Conservation (phyloP, 2,329 filamentous ascomycete genomes). For the Penicillium sp. region DNA sequence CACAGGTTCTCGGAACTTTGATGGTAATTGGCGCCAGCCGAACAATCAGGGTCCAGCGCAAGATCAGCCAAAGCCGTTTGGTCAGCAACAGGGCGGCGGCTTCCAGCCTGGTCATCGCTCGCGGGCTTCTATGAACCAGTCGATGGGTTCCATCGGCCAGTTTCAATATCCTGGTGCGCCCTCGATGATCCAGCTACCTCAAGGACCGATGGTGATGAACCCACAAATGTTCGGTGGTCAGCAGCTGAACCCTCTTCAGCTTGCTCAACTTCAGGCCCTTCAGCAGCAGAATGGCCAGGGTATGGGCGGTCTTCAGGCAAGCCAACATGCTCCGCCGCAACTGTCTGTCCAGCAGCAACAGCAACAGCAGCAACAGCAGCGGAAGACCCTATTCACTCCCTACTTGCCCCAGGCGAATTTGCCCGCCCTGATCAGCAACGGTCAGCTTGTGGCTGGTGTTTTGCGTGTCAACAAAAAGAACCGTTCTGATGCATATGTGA, state of each 20-base stretch:
- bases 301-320: slow-evolving; percentile 60
- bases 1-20: slow-evolving; percentile 85
- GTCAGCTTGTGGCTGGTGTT: slow-evolving; percentile 91
- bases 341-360: slow-evolving; percentile 53
- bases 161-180: slow-evolving; percentile 88
- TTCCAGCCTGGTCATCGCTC: slow-evolving; percentile 91
- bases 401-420: slow-evolving; percentile 93
- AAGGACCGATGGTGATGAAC: slow-evolving; percentile 76
- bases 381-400: slow-evolving; percentile 97
- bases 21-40: slow-evolving; percentile 94
- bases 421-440: slow-evolving; percentile 81
- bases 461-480: slow-evolving; percentile 99
- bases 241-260: slow-evolving; percentile 78
- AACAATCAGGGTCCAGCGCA: slow-evolving; percentile 47
- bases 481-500: slow-evolving; percentile 95
- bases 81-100: slow-evolving; percentile 52
- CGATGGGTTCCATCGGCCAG: slow-evolving; percentile 71
- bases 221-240: slow-evolving; percentile 75
- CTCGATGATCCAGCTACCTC: slow-evolving; percentile 77
- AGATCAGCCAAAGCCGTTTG: slow-evolving; percentile 54
- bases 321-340: slow-evolving; percentile 65
- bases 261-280: slow-evolving; percentile 84
- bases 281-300: slow-evolving; percentile 81
- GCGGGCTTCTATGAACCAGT: slow-evolving; percentile 79
- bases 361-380: slow-evolving; percentile 78